A percentile compares a stretch with the other conserved stretches of the same genome.
These are phyloP conservation scores for Phytophthora quininea DNA, from an alignment of 352 stramenopile genomes.

Conservation along the genomic window DNA sequence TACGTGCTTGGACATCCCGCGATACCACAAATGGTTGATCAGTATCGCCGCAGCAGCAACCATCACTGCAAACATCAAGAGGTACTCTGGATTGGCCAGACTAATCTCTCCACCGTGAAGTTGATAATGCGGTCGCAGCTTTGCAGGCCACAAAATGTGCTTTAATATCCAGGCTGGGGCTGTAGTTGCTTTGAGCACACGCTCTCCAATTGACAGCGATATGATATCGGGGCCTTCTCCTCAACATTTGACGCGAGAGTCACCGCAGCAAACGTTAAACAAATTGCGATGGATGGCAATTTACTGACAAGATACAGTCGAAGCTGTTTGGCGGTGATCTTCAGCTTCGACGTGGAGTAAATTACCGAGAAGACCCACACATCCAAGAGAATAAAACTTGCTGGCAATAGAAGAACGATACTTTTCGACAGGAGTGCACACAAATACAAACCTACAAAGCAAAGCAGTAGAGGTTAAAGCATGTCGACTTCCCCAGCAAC, in stretches of 20 bases:
- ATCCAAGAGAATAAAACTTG: constrained; percentile 43
- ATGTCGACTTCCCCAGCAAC: neutral
- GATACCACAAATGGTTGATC: constrained; percentile 2
- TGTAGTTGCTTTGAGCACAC: constrained; percentile 45
- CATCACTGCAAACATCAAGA: constrained; percentile 25
- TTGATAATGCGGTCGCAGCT: constrained; percentile 56
- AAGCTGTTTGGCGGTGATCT: neutral
- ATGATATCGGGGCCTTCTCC: constrained; percentile 43
- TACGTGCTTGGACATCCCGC: constrained; percentile 19
- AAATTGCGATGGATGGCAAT: constrained; percentile 16
- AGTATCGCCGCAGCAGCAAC: constrained; percentile 11
- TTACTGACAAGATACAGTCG: constrained; percentile 19
- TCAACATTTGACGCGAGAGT: constrained; percentile 51
- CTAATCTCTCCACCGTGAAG: constrained; percentile 41
- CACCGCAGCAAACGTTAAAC: constrained; percentile 32
- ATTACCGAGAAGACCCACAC: constrained; percentile 15
- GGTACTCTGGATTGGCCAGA: constrained; percentile 32
- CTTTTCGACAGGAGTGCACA: constrained; percentile 58
- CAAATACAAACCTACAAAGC: constrained; percentile 33
- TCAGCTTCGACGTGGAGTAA: neutral
- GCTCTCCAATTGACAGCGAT: constrained; percentile 31
- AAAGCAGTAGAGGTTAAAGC: neutral
- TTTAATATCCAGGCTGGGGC: constrained; percentile 35
- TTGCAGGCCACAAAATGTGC: constrained; percentile 44
- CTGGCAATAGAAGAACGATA: constrained; percentile 39